Conservation (phyloP, 2,329 filamentous ascomycete genomes). For the Aspergillus neotritici region DNA sequence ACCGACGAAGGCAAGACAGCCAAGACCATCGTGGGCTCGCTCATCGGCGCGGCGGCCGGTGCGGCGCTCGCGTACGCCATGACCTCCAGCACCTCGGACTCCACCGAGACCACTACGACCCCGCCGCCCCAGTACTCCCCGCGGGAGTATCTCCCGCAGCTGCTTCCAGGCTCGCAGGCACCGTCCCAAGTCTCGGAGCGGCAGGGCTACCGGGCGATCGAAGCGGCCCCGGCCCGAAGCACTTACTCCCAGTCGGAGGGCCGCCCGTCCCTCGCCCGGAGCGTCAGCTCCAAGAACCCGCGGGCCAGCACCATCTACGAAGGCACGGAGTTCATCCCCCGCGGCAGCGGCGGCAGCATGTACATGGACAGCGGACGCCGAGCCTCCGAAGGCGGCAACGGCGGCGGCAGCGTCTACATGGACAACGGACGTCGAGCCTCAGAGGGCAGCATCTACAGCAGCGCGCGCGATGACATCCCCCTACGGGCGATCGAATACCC, state of each 20-base stretch:
- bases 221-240: constrained; percentile 25
- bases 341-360: constrained; percentile 14
- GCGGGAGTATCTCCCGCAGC: constrained; percentile 19
- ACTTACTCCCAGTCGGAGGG: constrained; percentile 24
- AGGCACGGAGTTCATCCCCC: constrained; percentile 28
- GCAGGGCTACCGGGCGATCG: constrained; percentile 29
- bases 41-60: constrained; percentile 73
- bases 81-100: constrained; percentile 51
- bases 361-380: constrained; percentile 29
- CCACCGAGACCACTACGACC: constrained; percentile 16
- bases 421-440: no score
- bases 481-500: constrained; percentile 39
- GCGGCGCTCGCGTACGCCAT: constrained; percentile 72
- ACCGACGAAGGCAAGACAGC: constrained; percentile 41
- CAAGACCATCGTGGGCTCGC: constrained; percentile 65
- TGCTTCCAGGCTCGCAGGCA: constrained; percentile 20
- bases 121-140: constrained; percentile 22
- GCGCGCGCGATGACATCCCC: constrained; percentile 26
- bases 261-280: constrained; percentile 30
- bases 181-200: constrained; percentile 19
- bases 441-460: constrained; percentile 34
- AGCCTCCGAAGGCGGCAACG: constrained; percentile 35
- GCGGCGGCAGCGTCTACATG: constrained; percentile 23
- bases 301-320: constrained; percentile 39
- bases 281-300: constrained; percentile 35